phyloP scores from a whole-genome alignment of 2,329 filamentous ascomycete genomes.

The Thielaviopsis punctulata region DNA sequence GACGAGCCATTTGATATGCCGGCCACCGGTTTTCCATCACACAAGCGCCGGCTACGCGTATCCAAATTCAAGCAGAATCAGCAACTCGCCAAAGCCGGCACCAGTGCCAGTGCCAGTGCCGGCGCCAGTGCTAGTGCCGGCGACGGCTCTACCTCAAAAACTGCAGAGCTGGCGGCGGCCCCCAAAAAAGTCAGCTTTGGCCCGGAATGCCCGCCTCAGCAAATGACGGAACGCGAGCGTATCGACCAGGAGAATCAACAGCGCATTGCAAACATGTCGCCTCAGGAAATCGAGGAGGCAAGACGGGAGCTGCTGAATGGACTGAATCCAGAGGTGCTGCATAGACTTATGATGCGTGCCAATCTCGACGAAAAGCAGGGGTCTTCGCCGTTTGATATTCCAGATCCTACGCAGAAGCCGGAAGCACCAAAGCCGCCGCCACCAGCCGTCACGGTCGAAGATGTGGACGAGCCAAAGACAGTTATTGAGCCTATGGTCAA shows the following conservation, averaged over 20 bases:
- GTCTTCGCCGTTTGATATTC: constrained; percentile 26
- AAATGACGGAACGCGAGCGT: constrained; percentile 43
- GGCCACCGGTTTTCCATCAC: constrained; percentile 67
- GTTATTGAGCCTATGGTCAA: not conserved
- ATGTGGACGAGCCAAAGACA: constrained; percentile 12
- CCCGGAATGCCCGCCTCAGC: constrained; percentile 15
- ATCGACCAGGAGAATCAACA: constrained; percentile 75
- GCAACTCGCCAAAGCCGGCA: constrained; percentile 16
- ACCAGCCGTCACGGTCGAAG: constrained; percentile 22
- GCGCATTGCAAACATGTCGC: constrained; percentile 60
- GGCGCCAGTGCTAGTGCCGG: too few relatives aligned
- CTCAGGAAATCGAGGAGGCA: constrained; percentile 65
- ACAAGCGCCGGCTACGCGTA: constrained; percentile 55
- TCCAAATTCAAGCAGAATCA: constrained; percentile 69
- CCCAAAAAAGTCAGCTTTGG: constrained; percentile 10
- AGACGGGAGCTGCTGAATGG: constrained; percentile 63
- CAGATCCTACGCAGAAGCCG: constrained; percentile 13
- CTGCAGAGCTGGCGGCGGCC: not conserved
- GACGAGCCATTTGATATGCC: constrained; percentile 35
- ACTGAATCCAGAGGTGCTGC: constrained; percentile 57
- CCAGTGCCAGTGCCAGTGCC: too few relatives aligned
- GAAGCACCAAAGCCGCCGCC: constrained; percentile 10
- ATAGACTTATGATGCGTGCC: constrained; percentile 58
- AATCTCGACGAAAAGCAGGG: constrained; percentile 49
- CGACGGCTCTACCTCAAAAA: not conserved